Evolutionary conservation across 176 grass and related monocot species (phyloP), one percentile per base, ranked within the genome.

Genomic region (Bonia amplexicaulis): DNA sequence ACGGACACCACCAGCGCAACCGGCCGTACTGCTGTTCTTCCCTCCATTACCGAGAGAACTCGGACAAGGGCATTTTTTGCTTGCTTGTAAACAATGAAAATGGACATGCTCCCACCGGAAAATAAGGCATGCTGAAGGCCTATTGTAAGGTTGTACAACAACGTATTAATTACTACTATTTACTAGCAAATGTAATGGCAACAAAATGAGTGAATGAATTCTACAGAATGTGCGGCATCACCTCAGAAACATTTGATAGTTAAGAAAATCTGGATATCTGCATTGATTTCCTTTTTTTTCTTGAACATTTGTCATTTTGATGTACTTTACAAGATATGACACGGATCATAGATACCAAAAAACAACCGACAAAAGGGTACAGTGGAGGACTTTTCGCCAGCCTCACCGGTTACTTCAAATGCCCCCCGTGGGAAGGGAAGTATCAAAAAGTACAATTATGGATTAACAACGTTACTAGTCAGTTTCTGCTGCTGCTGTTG

Each of bases 401-500:
- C 69, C 80, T 89, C 85, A 75, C 51, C 40, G 23, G 51, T 89
- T 74, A 73, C 48, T 71, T 80, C 49, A 86, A 66, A 55, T 27
- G 16, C 58, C 59, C 62, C 59, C 13, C 47, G 27, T 35, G 49
- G 58, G 74, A 90, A 80, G 86, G 20, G 5, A 80, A 42, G 78
- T 55, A 71, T 81, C 26, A 73, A 91, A 35, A 35, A 80, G 25
- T 69, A 76, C 60, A 71, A 53, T 78, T 69, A 89, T 37, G 23
- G 70, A 73, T 37, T 58, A 85, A 79, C 80, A 47, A 22, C 22
- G 11, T 71, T 72, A 76, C 49, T 67, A 87, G 74, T 89, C 74
- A 76, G 71, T 87, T 73, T 96, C 93, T 15, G 66, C 85, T 26
- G 89, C 96, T 57, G 87, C 88, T 20, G 83, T 67, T 68, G 78